phyloP scores from a whole-genome alignment of 2,329 filamentous ascomycete genomes.

The Xylaria digitata region DNA sequence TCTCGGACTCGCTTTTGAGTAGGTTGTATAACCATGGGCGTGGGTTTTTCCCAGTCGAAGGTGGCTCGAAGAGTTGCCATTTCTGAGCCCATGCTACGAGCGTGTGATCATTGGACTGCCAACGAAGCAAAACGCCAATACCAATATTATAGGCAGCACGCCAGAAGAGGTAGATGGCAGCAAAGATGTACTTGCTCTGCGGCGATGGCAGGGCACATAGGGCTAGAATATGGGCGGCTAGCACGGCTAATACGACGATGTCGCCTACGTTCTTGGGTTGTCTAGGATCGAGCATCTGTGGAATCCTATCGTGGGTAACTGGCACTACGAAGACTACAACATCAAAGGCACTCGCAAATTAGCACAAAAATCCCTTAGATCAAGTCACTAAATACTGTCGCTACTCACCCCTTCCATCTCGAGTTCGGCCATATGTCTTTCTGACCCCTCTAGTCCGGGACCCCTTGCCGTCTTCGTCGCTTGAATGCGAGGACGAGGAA shows the following conservation, averaged over 20 bases:
- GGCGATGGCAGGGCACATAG: slow-evolving; percentile 77
- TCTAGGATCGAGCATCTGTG: slow-evolving; percentile 91
- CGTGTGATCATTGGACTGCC: slow-evolving; percentile 89
- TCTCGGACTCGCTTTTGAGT: slow-evolving; percentile 89
- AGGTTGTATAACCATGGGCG: slow-evolving; percentile 84
- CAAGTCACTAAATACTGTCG: background rate
- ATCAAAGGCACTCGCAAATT: slow-evolving; percentile 4
- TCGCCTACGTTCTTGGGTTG: slow-evolving; percentile 97
- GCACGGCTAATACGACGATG: slow-evolving; percentile 78
- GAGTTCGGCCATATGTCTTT: slow-evolving; percentile 91
- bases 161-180: slow-evolving; percentile 90
- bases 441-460: slow-evolving; percentile 52
- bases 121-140: slow-evolving; percentile 88
- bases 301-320: slow-evolving; percentile 98
- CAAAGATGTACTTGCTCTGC: slow-evolving; percentile 81
- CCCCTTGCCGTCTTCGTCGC: slow-evolving; percentile 32
- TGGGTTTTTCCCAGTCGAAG: slow-evolving; percentile 82
- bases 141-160: slow-evolving; percentile 91
- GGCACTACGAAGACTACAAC: slow-evolving; percentile 90
- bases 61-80: slow-evolving; percentile 86
- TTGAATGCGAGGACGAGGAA: background rate
- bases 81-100: slow-evolving; percentile 89
- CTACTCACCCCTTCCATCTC: slow-evolving; percentile 85
- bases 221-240: slow-evolving; percentile 78
- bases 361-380: slow-evolving; percentile 9